These are phyloP conservation scores for Thamnidium elegans DNA, from an alignment of 192 early-diverging fungal species.

Conservation along the genomic window DNA sequence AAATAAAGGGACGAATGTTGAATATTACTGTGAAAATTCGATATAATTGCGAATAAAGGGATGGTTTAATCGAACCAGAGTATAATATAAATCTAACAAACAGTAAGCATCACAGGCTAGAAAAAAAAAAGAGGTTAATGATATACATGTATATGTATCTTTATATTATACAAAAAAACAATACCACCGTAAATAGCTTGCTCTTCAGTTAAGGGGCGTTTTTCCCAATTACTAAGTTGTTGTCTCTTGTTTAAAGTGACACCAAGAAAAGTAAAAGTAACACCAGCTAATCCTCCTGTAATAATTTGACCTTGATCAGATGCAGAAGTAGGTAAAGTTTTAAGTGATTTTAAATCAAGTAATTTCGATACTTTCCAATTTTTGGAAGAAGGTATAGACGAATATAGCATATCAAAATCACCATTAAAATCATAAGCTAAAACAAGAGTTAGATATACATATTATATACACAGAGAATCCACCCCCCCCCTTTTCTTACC, in stretches of 20 bases:
- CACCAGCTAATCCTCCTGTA: constrained; percentile 27
- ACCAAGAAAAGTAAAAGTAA: constrained; percentile 16
- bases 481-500: constrained; percentile 17
- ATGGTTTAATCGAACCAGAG: constrained; percentile 23
- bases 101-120: constrained; percentile 36
- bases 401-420: constrained; percentile 22
- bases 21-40: too few relatives aligned
- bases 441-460: background rate
- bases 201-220: constrained; percentile 28
- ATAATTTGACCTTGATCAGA: background rate
- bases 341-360: constrained; percentile 29
- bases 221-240: constrained; percentile 41
- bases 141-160: background rate
- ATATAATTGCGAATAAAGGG: constrained; percentile 13
- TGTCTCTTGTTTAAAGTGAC: constrained; percentile 36
- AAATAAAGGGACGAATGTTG: too few relatives aligned
- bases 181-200: constrained; percentile 37
- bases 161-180: background rate
- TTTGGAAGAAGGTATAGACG: constrained; percentile 21
- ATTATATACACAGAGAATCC: background rate
- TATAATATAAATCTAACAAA: constrained; percentile 30
- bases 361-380: constrained; percentile 20
- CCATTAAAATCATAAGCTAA: constrained; percentile 36
- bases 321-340: background rate
- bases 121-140: background rate